Evolutionary conservation across 257 asterid genomes (phyloP).

Genomic region (Gynochthodes officinalis): DNA sequence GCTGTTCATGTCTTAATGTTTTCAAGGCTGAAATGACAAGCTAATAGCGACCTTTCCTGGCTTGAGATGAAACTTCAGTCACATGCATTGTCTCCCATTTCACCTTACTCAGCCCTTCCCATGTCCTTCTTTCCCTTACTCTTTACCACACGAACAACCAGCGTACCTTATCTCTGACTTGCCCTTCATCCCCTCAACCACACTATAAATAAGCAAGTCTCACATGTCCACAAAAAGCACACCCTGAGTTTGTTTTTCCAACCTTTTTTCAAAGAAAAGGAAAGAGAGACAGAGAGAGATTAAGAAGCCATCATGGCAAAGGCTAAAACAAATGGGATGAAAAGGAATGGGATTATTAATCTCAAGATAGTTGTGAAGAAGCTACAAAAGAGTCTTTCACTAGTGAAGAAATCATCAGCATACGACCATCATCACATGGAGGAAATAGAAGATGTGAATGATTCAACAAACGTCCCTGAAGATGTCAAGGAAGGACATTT

Average conservation of each 20-base stretch:
- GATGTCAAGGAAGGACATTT: slow-evolving; percentile 56
- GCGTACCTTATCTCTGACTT: slow-evolving; percentile 17
- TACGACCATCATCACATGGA: background rate
- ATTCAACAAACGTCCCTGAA: slow-evolving; percentile 35
- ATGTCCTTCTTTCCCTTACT: background rate
- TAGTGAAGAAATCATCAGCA: slow-evolving; percentile 27
- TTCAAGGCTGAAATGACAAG: slow-evolving; percentile 26
- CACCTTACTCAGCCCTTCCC: slow-evolving; percentile 10
- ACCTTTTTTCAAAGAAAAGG: slow-evolving; percentile 13
- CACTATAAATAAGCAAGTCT: slow-evolving; percentile 21
- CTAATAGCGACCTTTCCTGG: slow-evolving; percentile 37
- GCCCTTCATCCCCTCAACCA: background rate
- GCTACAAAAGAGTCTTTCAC: slow-evolving; percentile 44
- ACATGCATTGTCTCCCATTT: slow-evolving; percentile 52
- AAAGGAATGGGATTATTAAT: slow-evolving; percentile 34
- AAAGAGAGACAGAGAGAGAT: background rate
- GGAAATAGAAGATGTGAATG: slow-evolving; percentile 21
- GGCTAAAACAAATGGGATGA: slow-evolving; percentile 28
- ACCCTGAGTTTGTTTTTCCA: background rate
- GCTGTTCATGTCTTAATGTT: background rate
- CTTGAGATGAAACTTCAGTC: slow-evolving; percentile 28
- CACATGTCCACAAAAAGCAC: slow-evolving; percentile 12
- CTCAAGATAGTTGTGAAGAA: slow-evolving; percentile 48
- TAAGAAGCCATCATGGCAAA: slow-evolving; percentile 12
- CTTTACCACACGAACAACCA: background rate